These are phyloP conservation scores for Kodamaea anthophila DNA, from an alignment of 1,139 yeast species.

Conservation along the genomic window DNA sequence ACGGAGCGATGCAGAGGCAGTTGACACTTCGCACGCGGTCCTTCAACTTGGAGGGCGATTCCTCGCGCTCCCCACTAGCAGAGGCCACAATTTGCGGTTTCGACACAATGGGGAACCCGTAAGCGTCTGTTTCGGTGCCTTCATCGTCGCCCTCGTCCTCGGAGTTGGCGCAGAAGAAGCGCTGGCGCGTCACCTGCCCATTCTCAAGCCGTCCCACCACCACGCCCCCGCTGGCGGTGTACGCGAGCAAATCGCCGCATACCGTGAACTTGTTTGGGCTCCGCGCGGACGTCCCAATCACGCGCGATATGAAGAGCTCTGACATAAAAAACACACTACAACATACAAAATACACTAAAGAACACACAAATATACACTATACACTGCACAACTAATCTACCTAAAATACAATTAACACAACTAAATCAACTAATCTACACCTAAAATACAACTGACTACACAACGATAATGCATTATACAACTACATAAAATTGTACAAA, in stretches of 20 bases:
- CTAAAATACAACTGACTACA: no score
- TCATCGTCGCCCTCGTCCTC: slow-evolving; percentile 16
- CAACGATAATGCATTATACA: no score
- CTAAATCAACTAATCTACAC: not conserved
- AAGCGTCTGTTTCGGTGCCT: slow-evolving; percentile 22
- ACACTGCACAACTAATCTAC: not conserved
- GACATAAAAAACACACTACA: not conserved
- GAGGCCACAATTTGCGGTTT: slow-evolving; percentile 21
- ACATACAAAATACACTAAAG: not conserved
- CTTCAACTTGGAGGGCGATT: slow-evolving; percentile 29
- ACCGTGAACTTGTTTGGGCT: slow-evolving; percentile 30
- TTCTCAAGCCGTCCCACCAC: slow-evolving; percentile 35
- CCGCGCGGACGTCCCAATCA: slow-evolving; percentile 29
- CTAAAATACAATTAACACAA: not conserved
- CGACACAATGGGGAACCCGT: slow-evolving; percentile 24
- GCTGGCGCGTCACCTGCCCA: slow-evolving; percentile 22
- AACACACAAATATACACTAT: not conserved
- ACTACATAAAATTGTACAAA: no score
- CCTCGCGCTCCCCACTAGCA: slow-evolving; percentile 6
- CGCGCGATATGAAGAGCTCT: slow-evolving; percentile 14
- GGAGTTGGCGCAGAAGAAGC: slow-evolving; percentile 49
- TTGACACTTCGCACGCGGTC: slow-evolving; percentile 49
- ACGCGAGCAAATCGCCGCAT: slow-evolving; percentile 42
- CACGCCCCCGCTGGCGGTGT: slow-evolving; percentile 66
- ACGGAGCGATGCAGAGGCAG: slow-evolving; percentile 52